A percentile compares a stretch with the other conserved stretches of the same genome.
phyloP scores from a whole-genome alignment of 306 rosid species.

The Trifolium subterraneum region DNA sequence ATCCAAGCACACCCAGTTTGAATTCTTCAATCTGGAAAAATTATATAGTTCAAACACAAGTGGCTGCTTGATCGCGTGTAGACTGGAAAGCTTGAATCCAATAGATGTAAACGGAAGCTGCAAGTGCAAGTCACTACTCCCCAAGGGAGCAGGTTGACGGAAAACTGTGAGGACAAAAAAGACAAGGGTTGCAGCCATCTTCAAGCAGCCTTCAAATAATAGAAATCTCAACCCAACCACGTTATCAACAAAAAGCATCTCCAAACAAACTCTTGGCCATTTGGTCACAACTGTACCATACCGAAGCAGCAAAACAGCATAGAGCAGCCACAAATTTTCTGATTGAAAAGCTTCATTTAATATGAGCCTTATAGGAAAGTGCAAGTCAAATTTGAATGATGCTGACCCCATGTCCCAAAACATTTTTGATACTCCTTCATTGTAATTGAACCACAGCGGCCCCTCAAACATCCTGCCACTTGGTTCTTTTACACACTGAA shows the following conservation, averaged over 20 bases:
- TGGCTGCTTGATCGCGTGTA: slow-evolving; percentile 62
- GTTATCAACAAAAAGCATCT: slow-evolving; percentile 92
- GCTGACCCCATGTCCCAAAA: slow-evolving; percentile 51
- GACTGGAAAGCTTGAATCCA: slow-evolving; percentile 74
- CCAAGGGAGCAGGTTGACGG: slow-evolving; percentile 56
- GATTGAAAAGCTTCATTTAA: slow-evolving; percentile 51
- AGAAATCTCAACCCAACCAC: slow-evolving; percentile 83
- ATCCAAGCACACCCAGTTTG: slow-evolving; percentile 79
- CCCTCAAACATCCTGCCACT: slow-evolving; percentile 47
- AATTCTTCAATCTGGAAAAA: slow-evolving; percentile 63
- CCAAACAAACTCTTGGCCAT: slow-evolving; percentile 83
- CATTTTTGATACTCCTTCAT: slow-evolving; percentile 57
- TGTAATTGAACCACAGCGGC: slow-evolving; percentile 61
- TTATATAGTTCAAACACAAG: slow-evolving; percentile 77
- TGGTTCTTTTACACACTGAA: slow-evolving; percentile 41
- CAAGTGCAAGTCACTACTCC: slow-evolving; percentile 60
- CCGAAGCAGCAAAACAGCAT: slow-evolving; percentile 54
- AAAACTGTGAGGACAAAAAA: slow-evolving; percentile 63
- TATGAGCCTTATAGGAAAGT: slow-evolving; percentile 51
- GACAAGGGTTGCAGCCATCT: slow-evolving; percentile 70
- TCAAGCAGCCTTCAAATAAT: slow-evolving; percentile 82
- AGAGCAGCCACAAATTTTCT: slow-evolving; percentile 55
- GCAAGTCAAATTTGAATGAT: slow-evolving; percentile 54
- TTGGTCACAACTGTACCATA: slow-evolving; percentile 63
- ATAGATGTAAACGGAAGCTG: slow-evolving; percentile 83